phyloP scores from a whole-genome alignment of 2,329 filamentous ascomycete genomes.

The Sclerotinia nivalis region DNA sequence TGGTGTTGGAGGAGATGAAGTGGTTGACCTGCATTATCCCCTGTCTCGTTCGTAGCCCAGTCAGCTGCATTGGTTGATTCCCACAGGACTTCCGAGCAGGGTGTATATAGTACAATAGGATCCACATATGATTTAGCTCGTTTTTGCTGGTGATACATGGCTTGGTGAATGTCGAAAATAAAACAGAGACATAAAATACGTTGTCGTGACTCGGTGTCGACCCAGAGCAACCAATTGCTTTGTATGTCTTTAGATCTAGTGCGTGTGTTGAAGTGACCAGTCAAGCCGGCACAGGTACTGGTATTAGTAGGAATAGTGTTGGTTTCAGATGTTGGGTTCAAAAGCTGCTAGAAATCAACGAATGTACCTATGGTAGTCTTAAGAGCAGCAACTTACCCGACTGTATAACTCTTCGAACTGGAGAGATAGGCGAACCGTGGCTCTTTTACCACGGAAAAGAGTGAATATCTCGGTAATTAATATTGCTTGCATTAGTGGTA shows the following conservation, averaged over 20 bases:
- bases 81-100: conserved; percentile 50
- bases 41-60: conserved; percentile 46
- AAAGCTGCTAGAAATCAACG: conserved; percentile 12
- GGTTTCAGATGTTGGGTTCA: not conserved
- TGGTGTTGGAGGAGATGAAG: conserved; percentile 29
- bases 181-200: conserved; percentile 59
- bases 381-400: conserved; percentile 32
- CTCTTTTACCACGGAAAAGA: conserved; percentile 38
- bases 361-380: not conserved
- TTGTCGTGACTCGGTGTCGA: conserved; percentile 53
- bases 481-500: conserved; percentile 40
- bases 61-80: conserved; percentile 47
- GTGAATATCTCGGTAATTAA: conserved; percentile 40
- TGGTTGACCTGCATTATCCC: conserved; percentile 22
- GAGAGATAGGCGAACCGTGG: conserved; percentile 33
- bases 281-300: not conserved
- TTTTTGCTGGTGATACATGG: conserved; percentile 50
- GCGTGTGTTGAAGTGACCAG: conserved; percentile 6
- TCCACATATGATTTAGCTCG: conserved; percentile 20
- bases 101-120: conserved; percentile 29
- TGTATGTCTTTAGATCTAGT: conserved; percentile 24
- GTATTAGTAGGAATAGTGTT: not conserved
- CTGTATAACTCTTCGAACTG: conserved; percentile 37
- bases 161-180: conserved; percentile 56
- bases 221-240: conserved; percentile 52